phyloP scores from a whole-genome alignment of 352 stramenopile species.

The Globisporangium nunn region DNA sequence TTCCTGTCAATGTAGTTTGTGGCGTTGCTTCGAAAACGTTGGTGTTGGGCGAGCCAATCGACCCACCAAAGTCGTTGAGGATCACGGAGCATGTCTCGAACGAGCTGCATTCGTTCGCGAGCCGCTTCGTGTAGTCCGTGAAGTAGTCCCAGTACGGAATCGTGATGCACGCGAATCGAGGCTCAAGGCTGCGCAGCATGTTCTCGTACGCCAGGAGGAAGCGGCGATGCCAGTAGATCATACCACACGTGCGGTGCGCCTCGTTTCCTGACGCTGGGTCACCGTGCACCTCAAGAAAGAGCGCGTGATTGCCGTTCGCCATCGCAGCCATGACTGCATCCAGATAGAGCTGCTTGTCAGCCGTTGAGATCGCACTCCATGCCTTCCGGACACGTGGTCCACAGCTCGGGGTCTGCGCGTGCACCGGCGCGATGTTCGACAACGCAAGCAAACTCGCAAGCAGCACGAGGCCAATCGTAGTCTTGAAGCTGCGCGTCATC shows the following conservation, averaged over 20 bases:
- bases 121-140: conserved; percentile 29
- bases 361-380: conserved; percentile 30
- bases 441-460: neutral
- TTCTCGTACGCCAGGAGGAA: conserved; percentile 46
- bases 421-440: conserved; percentile 4
- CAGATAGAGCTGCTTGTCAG: conserved; percentile 54
- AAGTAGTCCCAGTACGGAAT: conserved; percentile 62
- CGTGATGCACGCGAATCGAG: conserved; percentile 28
- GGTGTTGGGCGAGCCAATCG: conserved; percentile 10
- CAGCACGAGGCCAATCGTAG: neutral
- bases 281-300: conserved; percentile 29
- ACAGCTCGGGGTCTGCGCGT: conserved; percentile 14
- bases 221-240: conserved; percentile 46
- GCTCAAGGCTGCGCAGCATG: conserved; percentile 38
- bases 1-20: conserved; percentile 8
- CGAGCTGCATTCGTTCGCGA: conserved; percentile 18
- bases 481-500: neutral
- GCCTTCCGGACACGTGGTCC: conserved; percentile 37
- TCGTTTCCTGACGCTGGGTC: conserved; percentile 23
- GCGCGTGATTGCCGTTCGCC: conserved; percentile 23
- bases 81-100: conserved; percentile 33
- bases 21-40: conserved; percentile 22
- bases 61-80: conserved; percentile 27
- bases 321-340: conserved; percentile 51
- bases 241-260: conserved; percentile 30